Conservation (phyloP, 2,329 filamentous ascomycete genomes). For the Neophaeococcomyces aloes region DNA sequence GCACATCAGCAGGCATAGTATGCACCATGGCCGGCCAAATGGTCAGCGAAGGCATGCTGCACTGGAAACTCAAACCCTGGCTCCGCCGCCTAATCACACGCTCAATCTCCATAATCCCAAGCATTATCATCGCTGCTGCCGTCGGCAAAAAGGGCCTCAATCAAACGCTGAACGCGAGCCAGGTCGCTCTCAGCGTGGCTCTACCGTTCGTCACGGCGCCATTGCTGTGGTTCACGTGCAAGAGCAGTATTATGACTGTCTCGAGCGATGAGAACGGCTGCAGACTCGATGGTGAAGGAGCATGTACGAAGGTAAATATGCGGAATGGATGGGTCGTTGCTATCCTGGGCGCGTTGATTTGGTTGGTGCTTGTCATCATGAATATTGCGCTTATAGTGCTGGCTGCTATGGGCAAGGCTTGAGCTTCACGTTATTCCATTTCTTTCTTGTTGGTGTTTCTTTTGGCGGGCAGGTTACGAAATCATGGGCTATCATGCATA, state of each 20-base stretch:
- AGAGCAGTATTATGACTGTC: slow-evolving; percentile 70
- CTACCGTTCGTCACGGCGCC: slow-evolving; percentile 75
- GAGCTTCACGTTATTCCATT: neutral
- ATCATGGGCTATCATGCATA: too few species aligned
- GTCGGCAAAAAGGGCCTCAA: slow-evolving; percentile 62
- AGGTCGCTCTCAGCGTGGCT: slow-evolving; percentile 68
- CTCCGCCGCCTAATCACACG: slow-evolving; percentile 66
- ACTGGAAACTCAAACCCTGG: slow-evolving; percentile 67
- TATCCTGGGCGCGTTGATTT: slow-evolving; percentile 51
- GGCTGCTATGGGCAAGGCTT: slow-evolving; percentile 44
- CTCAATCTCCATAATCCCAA: slow-evolving; percentile 68
- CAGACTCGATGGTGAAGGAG: slow-evolving; percentile 8
- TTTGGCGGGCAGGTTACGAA: too few species aligned
- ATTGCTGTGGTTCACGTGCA: slow-evolving; percentile 74
- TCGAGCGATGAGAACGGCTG: slow-evolving; percentile 30
- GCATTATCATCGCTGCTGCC: slow-evolving; percentile 71
- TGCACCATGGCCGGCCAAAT: slow-evolving; percentile 87
- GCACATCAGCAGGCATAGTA: slow-evolving; percentile 64
- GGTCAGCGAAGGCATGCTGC: slow-evolving; percentile 71
- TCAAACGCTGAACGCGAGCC: slow-evolving; percentile 61
- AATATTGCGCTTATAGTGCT: slow-evolving; percentile 68
- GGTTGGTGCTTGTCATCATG: slow-evolving; percentile 65
- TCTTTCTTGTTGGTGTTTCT: neutral
- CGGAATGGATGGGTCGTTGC: slow-evolving; percentile 59
- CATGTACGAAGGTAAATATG: slow-evolving; percentile 46